Conservation (phyloP, 1,284 basidiomycete species). For the Malassezia nana region DNA sequence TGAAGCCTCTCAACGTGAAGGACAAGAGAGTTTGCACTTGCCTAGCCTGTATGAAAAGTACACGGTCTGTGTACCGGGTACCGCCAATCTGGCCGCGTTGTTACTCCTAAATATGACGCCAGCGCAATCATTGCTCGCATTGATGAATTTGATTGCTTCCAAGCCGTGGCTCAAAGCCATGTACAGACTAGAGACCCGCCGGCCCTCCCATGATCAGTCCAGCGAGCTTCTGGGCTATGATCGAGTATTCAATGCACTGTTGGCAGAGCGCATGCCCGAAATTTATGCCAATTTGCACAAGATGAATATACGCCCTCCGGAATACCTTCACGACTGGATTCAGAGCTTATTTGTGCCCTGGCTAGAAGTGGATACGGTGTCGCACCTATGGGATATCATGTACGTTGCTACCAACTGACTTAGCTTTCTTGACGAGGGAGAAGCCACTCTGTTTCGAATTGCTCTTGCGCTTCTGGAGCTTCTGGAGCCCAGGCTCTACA, state of each 20-base stretch:
- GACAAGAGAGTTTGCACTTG: background rate
- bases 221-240: constrained; percentile 15
- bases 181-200: constrained; percentile 24
- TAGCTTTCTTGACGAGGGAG: constrained; percentile 32
- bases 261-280: constrained; percentile 87
- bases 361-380: constrained; percentile 36
- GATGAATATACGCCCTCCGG: constrained; percentile 22
- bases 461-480: constrained; percentile 35
- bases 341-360: constrained; percentile 27
- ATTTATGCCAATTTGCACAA: constrained; percentile 52
- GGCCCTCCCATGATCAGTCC: background rate
- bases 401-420: constrained; percentile 1
- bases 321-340: constrained; percentile 33
- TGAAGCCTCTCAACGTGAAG: constrained; percentile 52
- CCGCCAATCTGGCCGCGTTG: constrained; percentile 65
- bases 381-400: constrained; percentile 38
- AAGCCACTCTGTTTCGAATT: constrained; percentile 31
- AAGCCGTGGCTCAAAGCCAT: constrained; percentile 38
- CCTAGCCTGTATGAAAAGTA: constrained; percentile 6
- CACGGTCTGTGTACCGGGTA: constrained; percentile 37
- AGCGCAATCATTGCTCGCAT: constrained; percentile 66
- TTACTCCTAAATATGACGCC: constrained; percentile 72
- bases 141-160: constrained; percentile 62
- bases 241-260: constrained; percentile 81
- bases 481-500: constrained; percentile 35